Percentiles rank a stretch among this genome's conserved stretches.
phyloP scores from a whole-genome alignment of 176 grass and related monocot species.

The Hordeum vulgare region DNA sequence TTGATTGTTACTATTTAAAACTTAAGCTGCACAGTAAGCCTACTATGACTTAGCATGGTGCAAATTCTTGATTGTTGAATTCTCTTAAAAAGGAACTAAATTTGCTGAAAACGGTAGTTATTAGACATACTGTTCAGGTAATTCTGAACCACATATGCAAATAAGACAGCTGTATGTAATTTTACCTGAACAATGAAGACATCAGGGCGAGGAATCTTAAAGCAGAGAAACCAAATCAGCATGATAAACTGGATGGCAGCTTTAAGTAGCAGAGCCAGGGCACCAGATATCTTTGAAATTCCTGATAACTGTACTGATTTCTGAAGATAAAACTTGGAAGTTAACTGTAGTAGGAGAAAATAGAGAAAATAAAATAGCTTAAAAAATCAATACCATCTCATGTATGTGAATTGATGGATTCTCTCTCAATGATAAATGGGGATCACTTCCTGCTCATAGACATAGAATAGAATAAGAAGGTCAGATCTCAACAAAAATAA shows the following conservation, averaged over 20 bases:
- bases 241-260: conserved; percentile 69
- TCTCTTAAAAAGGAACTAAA: background rate
- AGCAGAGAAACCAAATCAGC: conserved; percentile 78
- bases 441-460: conserved; percentile 73
- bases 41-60: background rate
- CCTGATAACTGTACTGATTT: conserved; percentile 62
- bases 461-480: conserved; percentile 4
- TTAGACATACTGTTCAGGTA: background rate
- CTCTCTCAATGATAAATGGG: conserved; percentile 62
- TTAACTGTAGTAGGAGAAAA: conserved; percentile 7
- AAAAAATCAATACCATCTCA: conserved; percentile 52
- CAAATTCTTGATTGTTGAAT: background rate
- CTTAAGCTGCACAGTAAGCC: background rate
- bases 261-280: conserved; percentile 79
- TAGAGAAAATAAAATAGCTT: background rate
- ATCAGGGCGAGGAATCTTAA: conserved; percentile 87
- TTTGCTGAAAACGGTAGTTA: background rate
- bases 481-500: background rate
- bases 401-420: conserved; percentile 76
- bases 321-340: conserved; percentile 19
- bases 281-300: conserved; percentile 84
- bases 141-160: background rate
- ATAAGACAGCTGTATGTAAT: background rate
- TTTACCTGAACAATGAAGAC: conserved; percentile 73
- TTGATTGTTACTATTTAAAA: too few relatives aligned